Base-by-base conservation (phyloP, 2,329 filamentous ascomycete species). In the Nemania serpens region DNA sequence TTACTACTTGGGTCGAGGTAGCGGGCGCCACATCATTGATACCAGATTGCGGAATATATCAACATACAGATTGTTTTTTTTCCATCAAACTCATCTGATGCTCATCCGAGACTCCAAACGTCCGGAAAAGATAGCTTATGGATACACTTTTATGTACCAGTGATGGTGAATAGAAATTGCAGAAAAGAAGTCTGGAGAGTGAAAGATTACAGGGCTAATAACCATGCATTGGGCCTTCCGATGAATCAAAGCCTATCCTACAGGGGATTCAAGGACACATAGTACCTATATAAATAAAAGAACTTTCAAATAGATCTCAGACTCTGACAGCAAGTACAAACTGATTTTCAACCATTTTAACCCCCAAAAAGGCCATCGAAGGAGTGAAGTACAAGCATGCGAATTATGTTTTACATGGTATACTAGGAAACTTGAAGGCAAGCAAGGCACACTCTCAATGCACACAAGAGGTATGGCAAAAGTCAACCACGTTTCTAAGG, bases 341-440 rank as follows among this genome's bases (percentile, higher is more conserved):
- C 22, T 2, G 11, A 33, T 33, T 17, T 48, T 3, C n/a, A 9
- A 42, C 15, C 12, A 22, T 2, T 22, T 17, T 15, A 15, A 81
- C 65, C 11, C 77, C 69, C 62, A 77, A 80, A 47, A 81, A 70
- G 7, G 3, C n/a, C n/a, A 48, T 25, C 17, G 5, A 13, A 17
- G 17, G 6, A 15, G 22, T 29, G 22, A 29, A 37, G 47, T 41
- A 37, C 10, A 45, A 33, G 5, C 7, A 22, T 10, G 17, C 18
- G 22, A 45, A 37, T 11, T 45, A 5, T 15, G 15, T 42, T 6
- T 25, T 52, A 12, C 4, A 22, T 15, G 12, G 33, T 7, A 42
- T 42, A 33, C 17, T 18, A 36, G 7, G 7, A 29, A 29, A 29
- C 25, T 4, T 29, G 25, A 7, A 29, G 25, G 25, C 25, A 4